phyloP scores from a whole-genome alignment of 306 rosid genomes.

The Vigna unguiculata region DNA sequence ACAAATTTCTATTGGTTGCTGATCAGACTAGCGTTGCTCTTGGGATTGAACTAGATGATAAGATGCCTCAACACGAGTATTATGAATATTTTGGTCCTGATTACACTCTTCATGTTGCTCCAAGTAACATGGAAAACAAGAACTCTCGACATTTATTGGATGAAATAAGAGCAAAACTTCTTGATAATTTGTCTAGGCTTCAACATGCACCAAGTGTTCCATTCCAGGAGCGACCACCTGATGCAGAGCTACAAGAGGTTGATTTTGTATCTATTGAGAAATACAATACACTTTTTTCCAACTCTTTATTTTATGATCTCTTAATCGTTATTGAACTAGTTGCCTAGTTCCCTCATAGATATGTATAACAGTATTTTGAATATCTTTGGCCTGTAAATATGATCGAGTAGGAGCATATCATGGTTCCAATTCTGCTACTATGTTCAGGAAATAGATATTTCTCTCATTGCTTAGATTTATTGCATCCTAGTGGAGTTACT shows the following conservation, averaged over 20 bases:
- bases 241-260: slow-evolving; percentile 55
- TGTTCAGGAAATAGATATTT: slow-evolving; percentile 18
- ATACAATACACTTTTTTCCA: neutral
- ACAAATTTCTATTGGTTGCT: slow-evolving; percentile 42
- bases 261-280: slow-evolving; percentile 30
- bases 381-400: slow-evolving; percentile 28
- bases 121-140: slow-evolving; percentile 68
- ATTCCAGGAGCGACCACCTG: slow-evolving; percentile 62
- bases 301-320: slow-evolving; percentile 15
- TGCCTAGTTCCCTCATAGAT: neutral
- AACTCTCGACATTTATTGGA: slow-evolving; percentile 54
- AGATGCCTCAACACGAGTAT: slow-evolving; percentile 63
- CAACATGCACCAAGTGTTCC: slow-evolving; percentile 64
- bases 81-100: slow-evolving; percentile 66
- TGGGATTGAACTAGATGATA: slow-evolving; percentile 58
- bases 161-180: slow-evolving; percentile 52
- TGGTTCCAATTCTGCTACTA: slow-evolving; percentile 1
- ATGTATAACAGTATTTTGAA: slow-evolving; percentile 4
- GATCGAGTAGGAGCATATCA: neutral
- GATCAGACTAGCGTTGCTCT: slow-evolving; percentile 62
- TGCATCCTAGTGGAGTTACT: slow-evolving; percentile 21
- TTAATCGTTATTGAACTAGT: slow-evolving; percentile 5
- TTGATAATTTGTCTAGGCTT: slow-evolving; percentile 53
- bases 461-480: slow-evolving; percentile 17
- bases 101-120: slow-evolving; percentile 58